phyloP scores from a whole-genome alignment of 106 monocot genomes.

The Allium cepa region DNA sequence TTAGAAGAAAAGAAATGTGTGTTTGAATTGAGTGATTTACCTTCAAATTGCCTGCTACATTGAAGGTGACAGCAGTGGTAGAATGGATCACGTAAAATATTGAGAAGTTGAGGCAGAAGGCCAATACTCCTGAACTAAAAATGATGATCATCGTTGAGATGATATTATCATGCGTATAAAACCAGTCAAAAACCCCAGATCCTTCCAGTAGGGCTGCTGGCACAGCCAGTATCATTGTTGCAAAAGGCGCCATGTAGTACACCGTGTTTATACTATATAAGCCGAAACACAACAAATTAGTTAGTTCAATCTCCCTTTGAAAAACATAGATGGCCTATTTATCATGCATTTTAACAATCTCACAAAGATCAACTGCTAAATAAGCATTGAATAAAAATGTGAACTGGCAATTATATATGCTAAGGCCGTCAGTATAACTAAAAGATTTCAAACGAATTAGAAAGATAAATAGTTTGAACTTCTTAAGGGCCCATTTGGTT shows the following conservation, averaged over 20 bases:
- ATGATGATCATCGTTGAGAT: constrained; percentile 61
- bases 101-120: constrained; percentile 98
- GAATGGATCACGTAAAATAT: constrained; percentile 98
- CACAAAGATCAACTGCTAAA: too few species aligned
- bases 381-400: too few species aligned
- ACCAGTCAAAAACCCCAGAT: constrained; percentile 65
- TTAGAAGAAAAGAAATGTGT: background rate
- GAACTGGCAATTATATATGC: too few species aligned
- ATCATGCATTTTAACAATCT: too few species aligned
- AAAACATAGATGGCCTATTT: too few species aligned
- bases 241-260: constrained; percentile 97
- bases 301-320: too few species aligned
- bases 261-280: constrained; percentile 94
- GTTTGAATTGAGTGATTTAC: constrained; percentile 15
- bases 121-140: constrained; percentile 63
- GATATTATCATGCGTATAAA: constrained; percentile 48
- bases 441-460: too few species aligned
- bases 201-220: constrained; percentile 80
- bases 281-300: background rate
- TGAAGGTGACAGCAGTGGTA: constrained; percentile 95
- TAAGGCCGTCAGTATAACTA: too few species aligned
- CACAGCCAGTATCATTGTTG: constrained; percentile 79
- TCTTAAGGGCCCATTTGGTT: too few species aligned
- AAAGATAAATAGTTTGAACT: too few species aligned
- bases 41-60: constrained; percentile 94